phyloP scores from a whole-genome alignment of 2,329 filamentous ascomycete genomes.

The Botryotinia globosa region DNA sequence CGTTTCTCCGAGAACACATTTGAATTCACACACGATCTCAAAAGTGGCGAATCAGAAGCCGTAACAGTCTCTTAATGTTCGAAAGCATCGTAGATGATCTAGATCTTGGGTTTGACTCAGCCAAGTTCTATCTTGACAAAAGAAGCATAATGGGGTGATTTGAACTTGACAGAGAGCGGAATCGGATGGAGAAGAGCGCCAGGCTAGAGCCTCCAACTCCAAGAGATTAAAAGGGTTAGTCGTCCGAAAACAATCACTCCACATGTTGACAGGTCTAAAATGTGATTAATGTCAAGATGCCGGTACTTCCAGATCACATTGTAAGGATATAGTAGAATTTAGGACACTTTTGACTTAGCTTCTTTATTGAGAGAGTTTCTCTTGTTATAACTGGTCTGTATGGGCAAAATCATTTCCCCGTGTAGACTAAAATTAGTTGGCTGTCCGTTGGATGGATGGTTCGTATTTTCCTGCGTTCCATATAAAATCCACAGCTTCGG shows the following conservation, averaged over 20 bases:
- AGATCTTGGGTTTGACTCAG: too few species aligned
- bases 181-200: not conserved
- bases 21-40: constrained; percentile 33
- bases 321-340: not conserved
- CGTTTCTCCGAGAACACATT: constrained; percentile 27
- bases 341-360: not conserved
- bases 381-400: not conserved
- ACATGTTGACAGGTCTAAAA: not conserved
- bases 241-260: not conserved
- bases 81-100: not conserved
- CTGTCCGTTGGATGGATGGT: not conserved
- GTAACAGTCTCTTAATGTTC: not conserved
- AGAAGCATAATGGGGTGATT: not conserved
- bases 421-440: not conserved
- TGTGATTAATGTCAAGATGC: not conserved
- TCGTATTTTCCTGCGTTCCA: not conserved
- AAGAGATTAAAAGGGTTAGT: not conserved
- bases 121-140: not conserved
- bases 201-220: not conserved
- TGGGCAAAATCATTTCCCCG: not conserved
- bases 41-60: constrained; percentile 29
- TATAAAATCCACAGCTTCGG: not conserved
- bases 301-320: not conserved
- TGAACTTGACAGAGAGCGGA: not conserved
- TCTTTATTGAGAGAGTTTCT: not conserved